phyloP scores from a whole-genome alignment of 202 grass and related monocot genomes.

The Brachypodium distachyon region DNA sequence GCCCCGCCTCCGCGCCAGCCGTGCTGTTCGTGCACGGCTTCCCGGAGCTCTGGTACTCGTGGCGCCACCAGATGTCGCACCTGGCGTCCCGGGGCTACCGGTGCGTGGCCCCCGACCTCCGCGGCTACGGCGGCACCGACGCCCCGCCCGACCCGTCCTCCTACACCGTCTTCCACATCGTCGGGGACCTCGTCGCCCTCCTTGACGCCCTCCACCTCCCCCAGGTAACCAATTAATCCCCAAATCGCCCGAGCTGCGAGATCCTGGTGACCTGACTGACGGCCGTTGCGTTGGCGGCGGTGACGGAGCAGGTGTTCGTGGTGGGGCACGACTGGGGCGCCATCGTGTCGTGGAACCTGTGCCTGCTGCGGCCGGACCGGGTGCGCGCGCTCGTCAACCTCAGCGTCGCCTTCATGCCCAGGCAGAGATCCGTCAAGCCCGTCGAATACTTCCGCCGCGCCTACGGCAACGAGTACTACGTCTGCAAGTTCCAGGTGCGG shows the following conservation, averaged over 20 bases:
- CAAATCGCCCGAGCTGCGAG: neutral
- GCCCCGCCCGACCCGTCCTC: slow-evolving; percentile 33
- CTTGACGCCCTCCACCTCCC: slow-evolving; percentile 49
- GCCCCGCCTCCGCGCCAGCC: slow-evolving; percentile 9
- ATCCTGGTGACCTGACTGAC: neutral
- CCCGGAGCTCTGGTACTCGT: slow-evolving; percentile 77
- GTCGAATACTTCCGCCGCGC: slow-evolving; percentile 44
- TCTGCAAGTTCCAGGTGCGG: slow-evolving; percentile 72
- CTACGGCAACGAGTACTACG: slow-evolving; percentile 68
- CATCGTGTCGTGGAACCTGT: slow-evolving; percentile 53
- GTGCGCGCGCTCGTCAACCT: slow-evolving; percentile 73
- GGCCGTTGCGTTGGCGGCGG: neutral
- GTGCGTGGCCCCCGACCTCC: slow-evolving; percentile 55
- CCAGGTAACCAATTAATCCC: slow-evolving; percentile 19
- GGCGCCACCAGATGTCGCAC: slow-evolving; percentile 53
- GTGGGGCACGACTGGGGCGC: slow-evolving; percentile 86
- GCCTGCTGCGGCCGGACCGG: slow-evolving; percentile 64
- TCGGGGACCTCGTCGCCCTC: slow-evolving; percentile 62
- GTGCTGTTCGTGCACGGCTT: slow-evolving; percentile 70
- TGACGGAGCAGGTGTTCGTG: slow-evolving; percentile 69
- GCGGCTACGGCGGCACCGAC: slow-evolving; percentile 62
- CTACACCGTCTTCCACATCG: slow-evolving; percentile 61
- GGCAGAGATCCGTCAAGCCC: slow-evolving; percentile 18
- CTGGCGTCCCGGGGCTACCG: slow-evolving; percentile 53
- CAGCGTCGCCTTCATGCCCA: slow-evolving; percentile 55